Evolutionary conservation across 441 rosid species (phyloP), one percentile per base, ranked within the genome.

Genomic region (Pelargonium australe): DNA sequence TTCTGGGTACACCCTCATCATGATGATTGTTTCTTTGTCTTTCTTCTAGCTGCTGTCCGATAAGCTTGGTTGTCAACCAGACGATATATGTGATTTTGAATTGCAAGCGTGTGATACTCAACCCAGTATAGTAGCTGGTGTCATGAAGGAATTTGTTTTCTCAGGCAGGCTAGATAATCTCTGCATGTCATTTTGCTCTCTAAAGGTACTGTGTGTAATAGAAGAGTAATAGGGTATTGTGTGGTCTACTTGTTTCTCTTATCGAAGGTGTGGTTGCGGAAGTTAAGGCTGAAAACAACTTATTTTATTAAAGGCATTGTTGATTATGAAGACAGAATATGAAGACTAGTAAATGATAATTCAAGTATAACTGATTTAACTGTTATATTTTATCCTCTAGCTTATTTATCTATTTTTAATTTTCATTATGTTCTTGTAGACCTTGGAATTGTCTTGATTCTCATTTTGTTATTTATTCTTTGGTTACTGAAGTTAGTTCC

Each of bases 61-160:
- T 61, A 80, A 85, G 57, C 77, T 87, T 67, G 86, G 89, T 25
- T 95, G 97, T 76, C 72, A 79, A 70, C 84, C 91, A 44, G 88
- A 80, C 60, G 89, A 82, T 79, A 95, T 92, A 75, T 89, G 85
- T 64, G 97, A 95, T 79, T 92, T 92, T 83, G 99, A 95, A 81
- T 81, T 95, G 80, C 99, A 95, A 89, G 95, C 90, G 63, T 95
- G 99, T 72, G 99, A 95, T 78, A 89, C 98, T 70, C 99, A 95
- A 76, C 96, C 91, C 31, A 90, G 96, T 77, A 68, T 82, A 72
- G 79, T 88, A 65, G 99, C 80, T 57, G 98, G 98, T 80, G 96
- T 89, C 72, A 75, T 85, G 44, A 88, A 92, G 81, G 97, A 95
- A 81, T 95, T 92, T 75, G 66, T 95, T 76, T 95, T 86, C 79